Conservation (phyloP, 495 filamentous ascomycete species). For the Elaphomyces granulatus region DNA sequence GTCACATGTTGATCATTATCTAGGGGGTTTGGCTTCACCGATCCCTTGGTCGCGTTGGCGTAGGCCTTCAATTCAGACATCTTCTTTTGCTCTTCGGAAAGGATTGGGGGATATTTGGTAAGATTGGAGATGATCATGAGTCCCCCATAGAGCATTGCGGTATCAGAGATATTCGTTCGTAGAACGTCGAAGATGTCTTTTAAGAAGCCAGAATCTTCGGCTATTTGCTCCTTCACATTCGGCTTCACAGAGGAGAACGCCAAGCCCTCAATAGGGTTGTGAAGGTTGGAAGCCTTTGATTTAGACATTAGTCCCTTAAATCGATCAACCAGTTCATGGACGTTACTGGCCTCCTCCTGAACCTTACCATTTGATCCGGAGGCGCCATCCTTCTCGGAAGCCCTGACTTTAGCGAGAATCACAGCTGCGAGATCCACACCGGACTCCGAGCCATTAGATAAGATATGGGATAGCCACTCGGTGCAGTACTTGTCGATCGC, state of each 20-base stretch:
- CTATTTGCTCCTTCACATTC: conserved; percentile 65
- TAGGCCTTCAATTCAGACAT: conserved; percentile 85
- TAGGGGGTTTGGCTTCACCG: conserved; percentile 46
- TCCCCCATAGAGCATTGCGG: conserved; percentile 67
- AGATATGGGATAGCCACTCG: conserved; percentile 67
- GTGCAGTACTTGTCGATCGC: conserved; percentile 65
- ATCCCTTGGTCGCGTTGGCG: conserved; percentile 51
- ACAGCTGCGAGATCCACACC: conserved; percentile 66
- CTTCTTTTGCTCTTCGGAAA: conserved; percentile 83
- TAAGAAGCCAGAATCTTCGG: conserved; percentile 49
- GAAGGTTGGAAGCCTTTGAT: conserved; percentile 38
- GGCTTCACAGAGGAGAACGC: conserved; percentile 79
- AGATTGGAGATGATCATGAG: conserved; percentile 74
- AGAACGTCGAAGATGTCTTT: conserved; percentile 50
- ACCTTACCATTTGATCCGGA: conserved; percentile 25
- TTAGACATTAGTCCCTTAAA: conserved; percentile 65
- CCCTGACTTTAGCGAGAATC: conserved; percentile 60
- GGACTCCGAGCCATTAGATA: conserved; percentile 50
- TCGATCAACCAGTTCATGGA: conserved; percentile 58
- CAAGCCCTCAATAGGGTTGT: conserved; percentile 77
- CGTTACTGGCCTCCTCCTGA: conserved; percentile 36
- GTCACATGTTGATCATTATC: conserved; percentile 62
- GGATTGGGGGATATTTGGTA: conserved; percentile 60
- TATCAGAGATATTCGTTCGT: conserved; percentile 41
- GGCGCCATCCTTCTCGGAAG: conserved; percentile 27